Evolutionary conservation across 352 stramenopile genomes (phyloP), one percentile per base, ranked within the genome.

Genomic region (Globisporangium okanoganense): DNA sequence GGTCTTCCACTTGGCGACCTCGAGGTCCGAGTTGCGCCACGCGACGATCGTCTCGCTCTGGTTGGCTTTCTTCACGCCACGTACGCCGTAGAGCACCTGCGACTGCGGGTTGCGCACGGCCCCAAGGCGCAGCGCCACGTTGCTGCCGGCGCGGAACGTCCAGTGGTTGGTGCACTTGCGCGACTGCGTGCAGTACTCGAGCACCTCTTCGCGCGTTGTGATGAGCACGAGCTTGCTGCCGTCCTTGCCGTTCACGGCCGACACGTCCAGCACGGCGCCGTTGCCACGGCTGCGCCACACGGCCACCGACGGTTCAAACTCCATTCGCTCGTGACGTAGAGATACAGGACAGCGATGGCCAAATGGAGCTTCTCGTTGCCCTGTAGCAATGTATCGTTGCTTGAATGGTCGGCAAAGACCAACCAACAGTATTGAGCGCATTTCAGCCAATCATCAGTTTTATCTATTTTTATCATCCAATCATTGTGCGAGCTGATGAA

Each of bases 151-250:
- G 14, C 78, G 76, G 66, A 92, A 88, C 25, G 76, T 82, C 82
- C 82, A 92, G 73, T 92, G 78, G 70, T 88, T 85, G 44, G 87
- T 57, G 52, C 78, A 92, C 66, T 92, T 85, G 67, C 78, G 74
- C 50, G 82, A 73, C 31, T 79, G 64, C 47, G 70, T 67, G 64
- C 74, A 82, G 64, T 85, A 78, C 65, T 92, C 83, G 41, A 86
- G 75, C 58, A 92, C 75, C 56, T 90, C 79, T 56, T 78, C 76
- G 31, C 64, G 67, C 18, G 79, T 88, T 33, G 80, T 90, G 22
- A 90, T 63, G 10, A 92, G 68, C 45, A 92, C 68, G 40, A 83
- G 63, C 52, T 82, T 82, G 56, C 69, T 83, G 64, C 67, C 69
- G 22, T 88, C 77, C 54, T 82, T 79, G 49, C 67, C 65, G 29